A percentile compares a stretch with the other conserved stretches of the same genome.
Evolutionary conservation across 2,329 filamentous ascomycete species (phyloP).

Genomic region (Fusarium nisikadoi): DNA sequence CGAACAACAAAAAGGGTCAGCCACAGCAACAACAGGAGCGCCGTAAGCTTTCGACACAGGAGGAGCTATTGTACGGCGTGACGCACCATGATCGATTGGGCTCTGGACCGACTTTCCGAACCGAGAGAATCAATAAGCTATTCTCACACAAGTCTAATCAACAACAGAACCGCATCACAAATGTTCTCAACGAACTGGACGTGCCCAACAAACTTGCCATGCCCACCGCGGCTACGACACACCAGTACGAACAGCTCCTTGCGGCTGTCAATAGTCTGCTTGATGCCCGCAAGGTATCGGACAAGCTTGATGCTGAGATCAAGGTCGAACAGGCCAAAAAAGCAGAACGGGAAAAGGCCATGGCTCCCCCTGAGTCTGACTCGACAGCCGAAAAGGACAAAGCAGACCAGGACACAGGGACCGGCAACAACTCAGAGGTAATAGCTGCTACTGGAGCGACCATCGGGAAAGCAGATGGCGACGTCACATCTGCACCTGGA

Average conservation of each 20-base stretch:
- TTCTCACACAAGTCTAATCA: constrained; percentile 80
- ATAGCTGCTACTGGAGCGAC: constrained; percentile 3
- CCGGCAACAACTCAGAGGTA: constrained; percentile 25
- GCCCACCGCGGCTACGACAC: constrained; percentile 77
- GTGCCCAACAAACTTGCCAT: constrained; percentile 76
- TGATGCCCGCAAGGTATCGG: constrained; percentile 77
- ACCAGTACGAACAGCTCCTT: constrained; percentile 77
- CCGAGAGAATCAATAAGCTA: constrained; percentile 82
- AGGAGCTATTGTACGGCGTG: constrained; percentile 85
- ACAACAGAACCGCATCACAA: constrained; percentile 79
- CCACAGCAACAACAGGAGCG: constrained; percentile 59
- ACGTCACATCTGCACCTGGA: constrained; percentile 9
- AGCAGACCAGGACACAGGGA: constrained; percentile 14
- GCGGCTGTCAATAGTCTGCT: constrained; percentile 74
- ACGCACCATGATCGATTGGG: constrained; percentile 85
- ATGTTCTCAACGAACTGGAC: constrained; percentile 76
- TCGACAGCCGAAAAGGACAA: constrained; percentile 33
- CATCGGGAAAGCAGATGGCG: constrained; percentile 23
- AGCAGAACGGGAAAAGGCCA: constrained; percentile 59
- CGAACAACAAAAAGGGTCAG: constrained; percentile 62
- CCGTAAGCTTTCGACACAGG: constrained; percentile 77
- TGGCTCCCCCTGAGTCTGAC: constrained; percentile 25
- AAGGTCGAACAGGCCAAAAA: constrained; percentile 68
- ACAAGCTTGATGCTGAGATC: constrained; percentile 80
- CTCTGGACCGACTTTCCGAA: constrained; percentile 89